Evolutionary conservation across 352 stramenopile genomes (phyloP).

Genomic region (Hyaloperonospora arabidopsidis): DNA sequence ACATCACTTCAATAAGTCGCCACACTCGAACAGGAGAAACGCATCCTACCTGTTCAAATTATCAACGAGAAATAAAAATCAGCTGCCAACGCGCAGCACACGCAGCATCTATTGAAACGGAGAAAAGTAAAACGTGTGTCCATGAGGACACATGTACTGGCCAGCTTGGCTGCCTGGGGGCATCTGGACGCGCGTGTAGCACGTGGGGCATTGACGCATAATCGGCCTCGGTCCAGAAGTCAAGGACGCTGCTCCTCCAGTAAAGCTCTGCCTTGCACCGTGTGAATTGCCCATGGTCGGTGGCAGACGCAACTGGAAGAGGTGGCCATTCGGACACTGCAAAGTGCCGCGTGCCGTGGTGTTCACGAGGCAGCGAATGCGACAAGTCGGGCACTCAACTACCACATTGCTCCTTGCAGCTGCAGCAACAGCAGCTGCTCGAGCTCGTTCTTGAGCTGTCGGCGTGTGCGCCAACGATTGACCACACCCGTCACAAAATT

Average conservation of each 20-base stretch:
- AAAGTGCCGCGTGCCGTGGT: constrained; percentile 61
- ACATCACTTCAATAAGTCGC: constrained; percentile 2
- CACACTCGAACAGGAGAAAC: neutral
- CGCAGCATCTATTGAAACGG: constrained; percentile 41
- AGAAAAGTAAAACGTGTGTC: constrained; percentile 82
- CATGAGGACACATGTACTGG: constrained; percentile 85
- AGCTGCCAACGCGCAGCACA: constrained; percentile 6
- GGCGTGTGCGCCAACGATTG: constrained; percentile 66
- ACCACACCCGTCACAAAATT: constrained; percentile 69
- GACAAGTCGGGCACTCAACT: constrained; percentile 65
- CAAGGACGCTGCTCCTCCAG: constrained; percentile 13
- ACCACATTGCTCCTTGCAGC: constrained; percentile 62
- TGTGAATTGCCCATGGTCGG: constrained; percentile 37
- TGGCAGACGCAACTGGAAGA: constrained; percentile 70
- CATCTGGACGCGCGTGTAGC: constrained; percentile 85
- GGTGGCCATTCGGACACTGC: constrained; percentile 66
- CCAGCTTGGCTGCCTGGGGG: constrained; percentile 70
- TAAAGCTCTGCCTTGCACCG: constrained; percentile 32
- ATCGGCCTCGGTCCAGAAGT: constrained; percentile 37
- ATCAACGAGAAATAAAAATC: constrained; percentile 3
- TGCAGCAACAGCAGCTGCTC: constrained; percentile 38
- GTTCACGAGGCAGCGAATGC: constrained; percentile 71
- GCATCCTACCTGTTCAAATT: constrained; percentile 9
- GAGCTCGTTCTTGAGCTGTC: constrained; percentile 59
- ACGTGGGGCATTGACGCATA: constrained; percentile 83